A percentile compares a stretch with the other conserved stretches of the same genome.
Conservation (phyloP, 1,139 yeast genomes). For the Saccharomycopsis hybrid region DNA sequence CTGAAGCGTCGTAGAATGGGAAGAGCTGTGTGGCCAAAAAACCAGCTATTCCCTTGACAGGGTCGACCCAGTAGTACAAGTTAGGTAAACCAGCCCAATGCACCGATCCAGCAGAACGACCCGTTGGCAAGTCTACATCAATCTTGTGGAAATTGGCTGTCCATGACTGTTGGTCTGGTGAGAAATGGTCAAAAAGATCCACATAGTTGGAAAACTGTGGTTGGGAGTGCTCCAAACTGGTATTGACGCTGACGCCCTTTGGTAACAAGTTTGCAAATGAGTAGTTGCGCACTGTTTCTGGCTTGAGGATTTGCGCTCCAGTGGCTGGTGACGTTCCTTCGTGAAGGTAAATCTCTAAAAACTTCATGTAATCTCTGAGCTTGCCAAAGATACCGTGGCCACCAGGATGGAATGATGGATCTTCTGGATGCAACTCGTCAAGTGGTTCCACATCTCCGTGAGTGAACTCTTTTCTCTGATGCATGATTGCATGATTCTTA, state of each 20-base stretch:
- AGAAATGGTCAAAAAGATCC: slow-evolving; percentile 14
- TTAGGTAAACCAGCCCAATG: slow-evolving; percentile 35
- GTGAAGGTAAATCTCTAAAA: slow-evolving; percentile 32
- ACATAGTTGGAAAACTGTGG: slow-evolving; percentile 21
- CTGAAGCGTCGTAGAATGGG: slow-evolving; percentile 29
- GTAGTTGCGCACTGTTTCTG: slow-evolving; percentile 27
- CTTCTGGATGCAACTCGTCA: slow-evolving; percentile 22
- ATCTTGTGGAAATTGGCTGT: slow-evolving; percentile 21
- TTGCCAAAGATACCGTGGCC: slow-evolving; percentile 35
- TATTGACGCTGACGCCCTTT: slow-evolving; percentile 19
- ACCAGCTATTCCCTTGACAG: slow-evolving; percentile 31
- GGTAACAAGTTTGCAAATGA: slow-evolving; percentile 27
- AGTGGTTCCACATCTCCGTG: slow-evolving; percentile 17
- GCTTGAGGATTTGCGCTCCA: slow-evolving; percentile 28
- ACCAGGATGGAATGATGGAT: slow-evolving; percentile 31
- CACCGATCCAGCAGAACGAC: slow-evolving; percentile 30
- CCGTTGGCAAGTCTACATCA: slow-evolving; percentile 26
- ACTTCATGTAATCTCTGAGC: slow-evolving; percentile 31
- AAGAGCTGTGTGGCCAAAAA: slow-evolving; percentile 29
- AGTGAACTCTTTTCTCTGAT: slow-evolving; percentile 21
- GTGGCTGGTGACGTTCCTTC: slow-evolving; percentile 31
- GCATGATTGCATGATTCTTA: slow-evolving; percentile 23
- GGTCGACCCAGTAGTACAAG: slow-evolving; percentile 34
- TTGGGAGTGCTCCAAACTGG: slow-evolving; percentile 19
- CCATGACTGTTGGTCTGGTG: slow-evolving; percentile 22